Evolutionary conservation across 2,329 filamentous ascomycete genomes (phyloP).

Genomic region (Paramyrothecium roridum): DNA sequence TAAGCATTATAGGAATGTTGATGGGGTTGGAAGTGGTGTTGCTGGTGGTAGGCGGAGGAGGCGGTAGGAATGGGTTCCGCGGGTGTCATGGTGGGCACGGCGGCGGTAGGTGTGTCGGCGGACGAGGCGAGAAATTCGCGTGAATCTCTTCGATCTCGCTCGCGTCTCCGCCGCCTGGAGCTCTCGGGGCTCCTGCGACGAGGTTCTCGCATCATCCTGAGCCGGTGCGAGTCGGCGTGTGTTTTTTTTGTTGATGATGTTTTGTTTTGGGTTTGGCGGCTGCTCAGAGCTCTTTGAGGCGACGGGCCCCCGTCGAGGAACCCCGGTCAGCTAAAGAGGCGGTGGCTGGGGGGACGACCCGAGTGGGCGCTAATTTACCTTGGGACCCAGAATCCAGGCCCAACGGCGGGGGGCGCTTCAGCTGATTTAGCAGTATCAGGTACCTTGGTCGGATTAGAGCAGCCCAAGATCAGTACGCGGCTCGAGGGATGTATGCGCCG

Average conservation of each 20-base stretch:
- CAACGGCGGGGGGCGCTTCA: neutral
- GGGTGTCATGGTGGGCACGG: neutral
- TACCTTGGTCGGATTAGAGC: neutral
- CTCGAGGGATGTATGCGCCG: no score
- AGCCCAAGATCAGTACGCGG: no score
- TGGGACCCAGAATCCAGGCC: neutral
- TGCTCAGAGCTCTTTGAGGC: slow-evolving; percentile 14
- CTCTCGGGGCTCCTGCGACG: slow-evolving; percentile 55
- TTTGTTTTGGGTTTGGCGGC: slow-evolving; percentile 21
- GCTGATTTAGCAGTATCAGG: neutral
- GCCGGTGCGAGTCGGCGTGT: neutral
- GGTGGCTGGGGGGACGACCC: slow-evolving; percentile 20
- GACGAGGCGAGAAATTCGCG: slow-evolving; percentile 22
- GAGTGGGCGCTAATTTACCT: neutral
- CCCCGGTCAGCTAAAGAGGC: slow-evolving; percentile 21
- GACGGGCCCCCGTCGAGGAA: slow-evolving; percentile 13
- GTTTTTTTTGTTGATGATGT: slow-evolving; percentile 19
- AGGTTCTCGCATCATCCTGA: slow-evolving; percentile 48
- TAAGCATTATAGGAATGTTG: slow-evolving; percentile 5
- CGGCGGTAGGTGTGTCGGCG: slow-evolving; percentile 7
- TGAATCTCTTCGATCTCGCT: slow-evolving; percentile 23
- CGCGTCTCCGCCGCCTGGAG: slow-evolving; percentile 45
- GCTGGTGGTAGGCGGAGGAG: slow-evolving; percentile 4
- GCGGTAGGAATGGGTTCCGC: slow-evolving; percentile 1
- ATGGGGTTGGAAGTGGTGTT: slow-evolving; percentile 5